A percentile compares a stretch with the other conserved stretches of the same genome.
Conservation (phyloP, 441 rosid species). For the Geranium incanum region DNA sequence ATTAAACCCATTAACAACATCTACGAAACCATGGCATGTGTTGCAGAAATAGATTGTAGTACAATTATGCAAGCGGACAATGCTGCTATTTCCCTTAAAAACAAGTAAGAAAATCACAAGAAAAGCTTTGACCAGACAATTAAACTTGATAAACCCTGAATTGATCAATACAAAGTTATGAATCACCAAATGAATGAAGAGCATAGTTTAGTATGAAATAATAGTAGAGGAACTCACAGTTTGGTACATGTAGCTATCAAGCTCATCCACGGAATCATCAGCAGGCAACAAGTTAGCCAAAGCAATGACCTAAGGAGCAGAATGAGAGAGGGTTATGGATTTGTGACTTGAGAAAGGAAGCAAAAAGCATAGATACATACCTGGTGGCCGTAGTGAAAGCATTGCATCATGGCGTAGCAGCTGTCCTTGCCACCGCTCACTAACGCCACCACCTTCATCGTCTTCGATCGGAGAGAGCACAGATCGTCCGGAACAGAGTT, state of each 20-base stretch:
- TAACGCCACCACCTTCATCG: conserved; percentile 29
- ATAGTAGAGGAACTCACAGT: conserved; percentile 43
- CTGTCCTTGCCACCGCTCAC: conserved; percentile 31
- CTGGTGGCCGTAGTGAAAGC: conserved; percentile 27
- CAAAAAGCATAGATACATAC: background rate
- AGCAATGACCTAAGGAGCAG: conserved; percentile 55
- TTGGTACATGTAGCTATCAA: conserved; percentile 95
- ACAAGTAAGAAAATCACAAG: background rate
- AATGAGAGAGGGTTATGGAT: background rate
- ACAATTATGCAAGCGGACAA: background rate
- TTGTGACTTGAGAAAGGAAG: background rate
- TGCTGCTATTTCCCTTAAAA: background rate
- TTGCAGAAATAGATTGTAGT: background rate
- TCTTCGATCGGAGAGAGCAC: background rate
- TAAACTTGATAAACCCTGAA: background rate
- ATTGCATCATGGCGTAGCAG: conserved; percentile 29
- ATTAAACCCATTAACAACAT: background rate
- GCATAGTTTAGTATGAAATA: background rate
- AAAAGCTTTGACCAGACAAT: background rate
- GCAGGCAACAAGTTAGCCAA: conserved; percentile 78
- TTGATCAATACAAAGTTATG: background rate
- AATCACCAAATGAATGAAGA: background rate
- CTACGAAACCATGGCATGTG: background rate
- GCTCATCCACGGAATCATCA: conserved; percentile 82
- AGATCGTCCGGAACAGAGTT: too few species aligned